A percentile compares a stretch with the other conserved stretches of the same genome.
phyloP scores from a whole-genome alignment of 2,329 filamentous ascomycete genomes.

The Fusarium sp. region DNA sequence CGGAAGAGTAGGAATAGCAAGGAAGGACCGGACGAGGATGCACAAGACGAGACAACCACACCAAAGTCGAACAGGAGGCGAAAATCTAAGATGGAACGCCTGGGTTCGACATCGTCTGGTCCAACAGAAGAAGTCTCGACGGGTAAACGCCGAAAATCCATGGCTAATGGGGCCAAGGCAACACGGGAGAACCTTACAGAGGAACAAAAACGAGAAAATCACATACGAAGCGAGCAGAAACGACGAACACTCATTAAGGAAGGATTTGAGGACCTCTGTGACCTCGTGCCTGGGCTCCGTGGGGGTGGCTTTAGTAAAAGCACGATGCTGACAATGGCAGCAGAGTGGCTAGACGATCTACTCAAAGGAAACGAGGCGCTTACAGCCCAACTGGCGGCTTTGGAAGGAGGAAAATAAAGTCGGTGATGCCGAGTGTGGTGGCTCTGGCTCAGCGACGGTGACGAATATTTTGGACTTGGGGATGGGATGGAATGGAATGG shows the following conservation, averaged over 20 bases:
- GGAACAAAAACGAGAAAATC: conserved; percentile 86
- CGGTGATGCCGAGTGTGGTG: background rate
- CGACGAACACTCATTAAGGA: conserved; percentile 83
- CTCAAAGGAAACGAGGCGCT: conserved; percentile 75
- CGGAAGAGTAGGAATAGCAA: conserved; percentile 66
- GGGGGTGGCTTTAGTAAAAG: conserved; percentile 87
- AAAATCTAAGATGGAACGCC: conserved; percentile 60
- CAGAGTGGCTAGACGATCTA: conserved; percentile 82
- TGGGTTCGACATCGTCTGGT: conserved; percentile 46
- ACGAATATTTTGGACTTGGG: conserved; percentile 22
- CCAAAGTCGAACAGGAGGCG: conserved; percentile 57
- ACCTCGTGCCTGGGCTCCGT: conserved; percentile 79
- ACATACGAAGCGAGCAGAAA: conserved; percentile 90
- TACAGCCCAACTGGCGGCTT: conserved; percentile 61
- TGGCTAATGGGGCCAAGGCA: conserved; percentile 56
- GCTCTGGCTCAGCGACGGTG: conserved; percentile 20
- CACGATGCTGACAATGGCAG: conserved; percentile 79
- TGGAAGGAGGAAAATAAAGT: conserved; percentile 46
- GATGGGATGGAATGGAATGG: conserved; percentile 8
- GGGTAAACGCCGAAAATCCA: conserved; percentile 65
- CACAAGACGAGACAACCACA: conserved; percentile 52
- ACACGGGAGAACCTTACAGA: conserved; percentile 80
- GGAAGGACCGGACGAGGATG: conserved; percentile 56
- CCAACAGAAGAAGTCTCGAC: conserved; percentile 51
- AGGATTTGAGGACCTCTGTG: conserved; percentile 83